Evolutionary conservation across 768 basidiomycete species (phyloP).

Genomic region (Mycena pura): DNA sequence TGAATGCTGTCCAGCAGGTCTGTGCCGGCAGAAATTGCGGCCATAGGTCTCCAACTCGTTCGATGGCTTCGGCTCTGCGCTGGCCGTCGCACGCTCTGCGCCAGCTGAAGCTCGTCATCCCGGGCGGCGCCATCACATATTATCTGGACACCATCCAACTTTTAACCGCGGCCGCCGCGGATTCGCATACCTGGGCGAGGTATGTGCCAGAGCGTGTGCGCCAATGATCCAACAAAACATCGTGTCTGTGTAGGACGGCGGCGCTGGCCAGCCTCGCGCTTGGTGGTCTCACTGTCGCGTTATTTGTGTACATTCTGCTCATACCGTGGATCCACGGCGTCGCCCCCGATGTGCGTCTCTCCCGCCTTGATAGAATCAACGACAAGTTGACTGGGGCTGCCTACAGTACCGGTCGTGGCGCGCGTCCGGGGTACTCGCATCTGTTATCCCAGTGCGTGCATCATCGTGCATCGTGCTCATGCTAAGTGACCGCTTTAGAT

Average conservation of each 20-base stretch:
- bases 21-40: not conserved
- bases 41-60: not conserved
- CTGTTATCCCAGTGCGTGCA: constrained; percentile 63
- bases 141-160: constrained; percentile 62
- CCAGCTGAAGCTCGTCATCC: constrained; percentile 62
- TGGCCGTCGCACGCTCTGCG: constrained; percentile 29
- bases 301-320: constrained; percentile 78
- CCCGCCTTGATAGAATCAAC: not conserved
- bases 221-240: too few relatives aligned
- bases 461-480: not conserved
- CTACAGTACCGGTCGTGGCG: constrained; percentile 76
- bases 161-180: constrained; percentile 48
- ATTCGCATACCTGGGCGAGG: constrained; percentile 56
- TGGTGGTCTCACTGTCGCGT: constrained; percentile 62
- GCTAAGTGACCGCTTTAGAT: constrained; percentile 42
- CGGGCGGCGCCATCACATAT: constrained; percentile 70
- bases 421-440: constrained; percentile 70
- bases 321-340: constrained; percentile 72
- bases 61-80: constrained; percentile 13
- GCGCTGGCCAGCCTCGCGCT: constrained; percentile 62
- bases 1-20: too few relatives aligned
- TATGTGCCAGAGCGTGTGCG: too few relatives aligned
- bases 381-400: not conserved
- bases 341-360: constrained; percentile 67
- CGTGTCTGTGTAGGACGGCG: constrained; percentile 47